phyloP scores from a whole-genome alignment of 768 basidiomycete species.

The Hericium erinaceus region DNA sequence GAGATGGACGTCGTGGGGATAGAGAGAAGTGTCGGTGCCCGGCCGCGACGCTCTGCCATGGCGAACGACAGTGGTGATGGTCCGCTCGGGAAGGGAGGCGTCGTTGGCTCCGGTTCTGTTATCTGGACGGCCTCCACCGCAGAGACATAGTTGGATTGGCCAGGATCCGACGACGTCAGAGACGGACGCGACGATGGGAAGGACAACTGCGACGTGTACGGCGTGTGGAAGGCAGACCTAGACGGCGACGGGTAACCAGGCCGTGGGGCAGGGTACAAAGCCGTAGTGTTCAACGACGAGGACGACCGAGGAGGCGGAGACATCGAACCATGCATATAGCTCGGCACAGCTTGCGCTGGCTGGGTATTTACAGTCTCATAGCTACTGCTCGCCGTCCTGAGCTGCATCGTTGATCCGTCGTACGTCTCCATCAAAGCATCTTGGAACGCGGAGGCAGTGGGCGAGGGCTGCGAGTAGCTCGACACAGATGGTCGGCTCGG shows the following conservation, averaged over 20 bases:
- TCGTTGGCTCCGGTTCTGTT: neutral
- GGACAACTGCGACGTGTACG: neutral
- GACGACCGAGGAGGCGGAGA: conserved; percentile 15
- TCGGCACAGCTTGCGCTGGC: neutral
- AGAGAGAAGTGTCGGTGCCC: conserved; percentile 27
- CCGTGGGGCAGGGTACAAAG: conserved; percentile 10
- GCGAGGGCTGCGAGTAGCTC: conserved; percentile 62
- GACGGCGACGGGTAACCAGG: neutral
- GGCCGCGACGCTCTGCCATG: neutral
- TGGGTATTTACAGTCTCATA: neutral
- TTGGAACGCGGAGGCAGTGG: conserved; percentile 74
- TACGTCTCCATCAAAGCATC: conserved; percentile 37
- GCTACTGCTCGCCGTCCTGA: neutral
- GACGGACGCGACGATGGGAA: conserved; percentile 3
- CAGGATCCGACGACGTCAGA: conserved; percentile 10
- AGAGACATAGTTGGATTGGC: conserved; percentile 17
- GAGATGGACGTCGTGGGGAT: conserved; percentile 36
- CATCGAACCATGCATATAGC: neutral
- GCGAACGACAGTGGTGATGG: neutral
- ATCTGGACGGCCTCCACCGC: conserved; percentile 2
- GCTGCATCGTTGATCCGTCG: conserved; percentile 11
- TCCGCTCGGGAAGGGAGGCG: neutral
- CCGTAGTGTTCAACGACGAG: conserved; percentile 11
- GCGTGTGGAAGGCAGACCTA: no score
- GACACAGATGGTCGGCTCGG: conserved; percentile 49